Percentiles rank a stretch among this genome's conserved stretches.
phyloP scores from a whole-genome alignment of 164 flowering plant species.

The Chimonanthus praecox region DNA sequence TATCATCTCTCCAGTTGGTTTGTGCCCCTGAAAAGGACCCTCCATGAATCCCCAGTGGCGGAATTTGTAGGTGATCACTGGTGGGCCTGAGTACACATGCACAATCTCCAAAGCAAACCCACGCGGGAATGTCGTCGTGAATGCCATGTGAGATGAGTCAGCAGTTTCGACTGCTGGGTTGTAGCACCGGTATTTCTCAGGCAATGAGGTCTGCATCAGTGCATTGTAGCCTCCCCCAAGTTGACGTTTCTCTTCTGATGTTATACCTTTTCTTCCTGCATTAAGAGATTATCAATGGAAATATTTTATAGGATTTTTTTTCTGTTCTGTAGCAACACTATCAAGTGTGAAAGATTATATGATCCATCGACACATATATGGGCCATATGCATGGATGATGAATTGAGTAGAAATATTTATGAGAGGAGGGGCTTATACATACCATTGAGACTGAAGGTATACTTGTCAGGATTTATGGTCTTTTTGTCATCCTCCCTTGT shows the following conservation, averaged over 20 bases:
- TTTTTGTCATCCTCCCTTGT: slow-evolving; percentile 33
- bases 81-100: slow-evolving; percentile 67
- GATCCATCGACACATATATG: too few relatives aligned
- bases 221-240: slow-evolving; percentile 64
- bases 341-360: too few relatives aligned
- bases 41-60: slow-evolving; percentile 87
- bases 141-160: slow-evolving; percentile 24
- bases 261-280: slow-evolving; percentile 39
- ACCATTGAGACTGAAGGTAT: slow-evolving; percentile 50
- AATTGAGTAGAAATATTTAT: too few relatives aligned
- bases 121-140: slow-evolving; percentile 53
- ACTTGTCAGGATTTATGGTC: slow-evolving; percentile 34
- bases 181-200: slow-evolving; percentile 31
- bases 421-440: background rate
- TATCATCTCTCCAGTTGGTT: slow-evolving; percentile 59
- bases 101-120: slow-evolving; percentile 66
- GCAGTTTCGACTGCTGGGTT: slow-evolving; percentile 31
- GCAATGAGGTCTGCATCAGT: slow-evolving; percentile 46
- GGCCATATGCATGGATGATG: too few relatives aligned
- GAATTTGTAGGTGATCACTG: slow-evolving; percentile 59
- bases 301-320: too few relatives aligned
- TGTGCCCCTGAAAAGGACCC: slow-evolving; percentile 71
- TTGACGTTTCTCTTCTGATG: slow-evolving; percentile 23
- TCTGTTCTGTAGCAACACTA: too few relatives aligned
- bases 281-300: too few relatives aligned